These are phyloP conservation scores for Hirschioporus abietinus DNA, from an alignment of 768 basidiomycete species.

Conservation along the genomic window DNA sequence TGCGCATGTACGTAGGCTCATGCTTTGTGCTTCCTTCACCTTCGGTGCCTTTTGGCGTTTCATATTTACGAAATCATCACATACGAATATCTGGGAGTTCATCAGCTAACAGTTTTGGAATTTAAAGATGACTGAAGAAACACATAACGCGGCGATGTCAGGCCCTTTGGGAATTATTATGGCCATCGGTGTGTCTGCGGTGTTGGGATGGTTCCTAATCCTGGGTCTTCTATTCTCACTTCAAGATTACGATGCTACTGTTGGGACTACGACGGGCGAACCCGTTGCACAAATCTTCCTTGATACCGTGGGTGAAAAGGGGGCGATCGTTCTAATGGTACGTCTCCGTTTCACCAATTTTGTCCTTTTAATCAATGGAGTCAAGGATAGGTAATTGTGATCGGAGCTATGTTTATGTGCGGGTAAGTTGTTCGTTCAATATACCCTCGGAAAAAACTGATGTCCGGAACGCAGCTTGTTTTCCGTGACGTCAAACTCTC, in stretches of 20 bases:
- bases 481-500: conserved; percentile 71
- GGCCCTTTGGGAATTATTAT: conserved; percentile 65
- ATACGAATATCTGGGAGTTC: neutral
- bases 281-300: conserved; percentile 78
- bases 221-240: conserved; percentile 72
- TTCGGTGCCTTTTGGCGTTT: neutral
- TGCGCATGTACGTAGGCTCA: conserved; percentile 4
- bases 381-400: conserved; percentile 46
- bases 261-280: conserved; percentile 51
- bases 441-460: neutral
- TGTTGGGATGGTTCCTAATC: conserved; percentile 73
- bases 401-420: conserved; percentile 72
- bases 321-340: conserved; percentile 72
- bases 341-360: conserved; percentile 9
- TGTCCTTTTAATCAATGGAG: neutral
- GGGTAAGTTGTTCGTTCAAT: conserved; percentile 33
- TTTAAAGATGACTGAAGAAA: conserved; percentile 72
- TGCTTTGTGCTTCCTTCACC: neutral
- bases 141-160: conserved; percentile 60
- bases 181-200: conserved; percentile 65
- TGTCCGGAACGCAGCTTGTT: conserved; percentile 44
- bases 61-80: neutral
- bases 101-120: neutral
- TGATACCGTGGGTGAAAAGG: conserved; percentile 68
- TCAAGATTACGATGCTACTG: conserved; percentile 56